These are phyloP conservation scores for Flaveria ramosissima DNA, from an alignment of 129 eudicot genomes.

Conservation along the genomic window DNA sequence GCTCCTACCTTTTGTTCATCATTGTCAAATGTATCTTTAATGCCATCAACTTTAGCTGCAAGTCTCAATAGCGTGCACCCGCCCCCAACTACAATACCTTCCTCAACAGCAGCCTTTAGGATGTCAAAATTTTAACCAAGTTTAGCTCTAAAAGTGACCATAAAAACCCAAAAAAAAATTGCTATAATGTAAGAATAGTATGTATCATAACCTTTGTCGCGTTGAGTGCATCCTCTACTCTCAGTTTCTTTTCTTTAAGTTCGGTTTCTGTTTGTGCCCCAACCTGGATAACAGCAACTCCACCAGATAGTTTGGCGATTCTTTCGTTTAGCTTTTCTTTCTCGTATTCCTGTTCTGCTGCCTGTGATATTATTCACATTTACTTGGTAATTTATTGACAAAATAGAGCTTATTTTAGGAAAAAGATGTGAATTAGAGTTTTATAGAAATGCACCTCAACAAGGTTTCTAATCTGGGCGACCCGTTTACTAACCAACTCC, in stretches of 20 bases:
- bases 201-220: conserved; percentile 60
- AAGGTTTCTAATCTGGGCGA: conserved; percentile 61
- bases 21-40: conserved; percentile 59
- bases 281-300: conserved; percentile 76
- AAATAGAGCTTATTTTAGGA: neutral
- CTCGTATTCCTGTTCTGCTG: conserved; percentile 65
- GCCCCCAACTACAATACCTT: conserved; percentile 85
- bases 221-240: conserved; percentile 77
- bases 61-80: conserved; percentile 75
- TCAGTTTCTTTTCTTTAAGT: conserved; percentile 63
- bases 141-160: neutral
- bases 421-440: no score
- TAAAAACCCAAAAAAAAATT: neutral
- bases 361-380: conserved; percentile 32
- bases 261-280: conserved; percentile 83
- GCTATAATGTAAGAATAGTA: neutral
- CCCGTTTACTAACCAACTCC: conserved; percentile 54
- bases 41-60: conserved; percentile 64
- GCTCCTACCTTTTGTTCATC: conserved; percentile 71
- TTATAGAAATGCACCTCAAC: conserved; percentile 44
- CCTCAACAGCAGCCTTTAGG: conserved; percentile 77
- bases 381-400: neutral
- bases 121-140: conserved; percentile 2
- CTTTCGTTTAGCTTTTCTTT: conserved; percentile 67
- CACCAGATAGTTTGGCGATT: conserved; percentile 74